A percentile compares a stretch with the other conserved stretches of the same genome.
Evolutionary conservation across 768 basidiomycete genomes (phyloP).

Genomic region (Termitomyces eurrhizus): DNA sequence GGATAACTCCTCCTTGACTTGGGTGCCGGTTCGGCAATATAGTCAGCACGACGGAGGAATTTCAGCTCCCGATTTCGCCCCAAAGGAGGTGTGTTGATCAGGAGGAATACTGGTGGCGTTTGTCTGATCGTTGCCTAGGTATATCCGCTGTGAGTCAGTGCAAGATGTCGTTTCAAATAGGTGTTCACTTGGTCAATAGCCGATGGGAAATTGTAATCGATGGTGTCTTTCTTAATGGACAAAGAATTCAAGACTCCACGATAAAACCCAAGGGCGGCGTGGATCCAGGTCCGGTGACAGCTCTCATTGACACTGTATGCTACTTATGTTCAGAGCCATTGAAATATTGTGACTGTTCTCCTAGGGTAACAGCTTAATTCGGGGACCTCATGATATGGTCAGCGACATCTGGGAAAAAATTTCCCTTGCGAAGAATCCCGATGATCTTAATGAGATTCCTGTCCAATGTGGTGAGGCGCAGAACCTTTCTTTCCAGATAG

Average conservation of each 20-base stretch:
- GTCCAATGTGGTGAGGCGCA: not conserved
- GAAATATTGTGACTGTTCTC: too few species aligned
- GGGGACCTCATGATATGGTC: not conserved
- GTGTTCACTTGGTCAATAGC: not conserved
- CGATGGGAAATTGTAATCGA: not conserved
- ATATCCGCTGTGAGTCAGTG: not conserved
- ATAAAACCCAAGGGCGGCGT: not conserved
- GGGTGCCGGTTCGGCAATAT: not conserved
- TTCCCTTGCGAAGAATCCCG: not conserved
- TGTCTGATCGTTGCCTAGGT: not conserved
- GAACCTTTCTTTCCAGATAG: not conserved
- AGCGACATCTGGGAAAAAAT: not conserved
- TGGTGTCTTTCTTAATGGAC: not conserved
- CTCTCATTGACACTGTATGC: not conserved
- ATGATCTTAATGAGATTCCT: not conserved
- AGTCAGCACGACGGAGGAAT: not conserved
- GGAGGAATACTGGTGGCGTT: not conserved
- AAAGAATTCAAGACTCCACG: not conserved
- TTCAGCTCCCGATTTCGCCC: not conserved
- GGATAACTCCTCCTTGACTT: not conserved
- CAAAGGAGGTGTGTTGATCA: not conserved
- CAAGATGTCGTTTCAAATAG: not conserved
- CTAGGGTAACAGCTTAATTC: not conserved
- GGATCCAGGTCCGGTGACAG: not conserved
- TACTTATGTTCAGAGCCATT: not conserved